These are phyloP conservation scores for Hypoxylon trugodes DNA, from an alignment of 495 filamentous ascomycete genomes.

Conservation along the genomic window DNA sequence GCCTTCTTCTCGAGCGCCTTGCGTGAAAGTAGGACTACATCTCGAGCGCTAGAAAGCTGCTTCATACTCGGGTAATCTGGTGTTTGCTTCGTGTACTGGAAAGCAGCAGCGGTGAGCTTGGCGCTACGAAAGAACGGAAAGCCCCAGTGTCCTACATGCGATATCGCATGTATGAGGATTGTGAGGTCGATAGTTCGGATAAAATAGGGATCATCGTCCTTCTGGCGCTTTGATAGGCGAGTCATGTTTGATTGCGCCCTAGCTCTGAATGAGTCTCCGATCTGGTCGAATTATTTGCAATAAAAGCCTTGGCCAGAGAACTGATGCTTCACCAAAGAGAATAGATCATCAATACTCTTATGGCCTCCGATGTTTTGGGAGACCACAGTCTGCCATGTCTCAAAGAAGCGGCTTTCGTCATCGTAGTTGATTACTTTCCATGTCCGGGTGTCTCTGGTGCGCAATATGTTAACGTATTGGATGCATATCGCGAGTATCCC, in stretches of 20 bases:
- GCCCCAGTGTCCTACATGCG: not conserved
- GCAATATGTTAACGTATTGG: not conserved
- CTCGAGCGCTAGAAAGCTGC: not conserved
- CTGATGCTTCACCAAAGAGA: too few relatives aligned
- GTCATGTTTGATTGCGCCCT: not conserved
- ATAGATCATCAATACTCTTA: too few relatives aligned
- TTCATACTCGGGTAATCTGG: not conserved
- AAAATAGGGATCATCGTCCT: conserved; percentile 5
- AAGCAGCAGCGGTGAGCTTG: not conserved
- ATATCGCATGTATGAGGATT: not conserved
- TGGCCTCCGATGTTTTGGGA: not conserved
- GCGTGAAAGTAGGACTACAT: not conserved
- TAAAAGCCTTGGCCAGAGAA: not conserved
- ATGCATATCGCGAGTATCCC: not conserved
- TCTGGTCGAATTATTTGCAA: not conserved
- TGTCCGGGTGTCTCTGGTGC: not conserved
- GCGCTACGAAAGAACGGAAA: not conserved
- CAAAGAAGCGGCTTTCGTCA: not conserved
- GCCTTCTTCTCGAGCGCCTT: not conserved
- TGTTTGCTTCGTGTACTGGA: not conserved
- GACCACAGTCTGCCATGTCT: not conserved
- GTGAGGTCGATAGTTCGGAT: not conserved
- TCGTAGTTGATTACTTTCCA: not conserved
- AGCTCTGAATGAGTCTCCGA: not conserved
- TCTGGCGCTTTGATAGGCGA: not conserved